A percentile compares a stretch with the other conserved stretches of the same genome.
Evolutionary conservation across 2,329 filamentous ascomycete genomes (phyloP).

Genomic region (Cadophora sp.): DNA sequence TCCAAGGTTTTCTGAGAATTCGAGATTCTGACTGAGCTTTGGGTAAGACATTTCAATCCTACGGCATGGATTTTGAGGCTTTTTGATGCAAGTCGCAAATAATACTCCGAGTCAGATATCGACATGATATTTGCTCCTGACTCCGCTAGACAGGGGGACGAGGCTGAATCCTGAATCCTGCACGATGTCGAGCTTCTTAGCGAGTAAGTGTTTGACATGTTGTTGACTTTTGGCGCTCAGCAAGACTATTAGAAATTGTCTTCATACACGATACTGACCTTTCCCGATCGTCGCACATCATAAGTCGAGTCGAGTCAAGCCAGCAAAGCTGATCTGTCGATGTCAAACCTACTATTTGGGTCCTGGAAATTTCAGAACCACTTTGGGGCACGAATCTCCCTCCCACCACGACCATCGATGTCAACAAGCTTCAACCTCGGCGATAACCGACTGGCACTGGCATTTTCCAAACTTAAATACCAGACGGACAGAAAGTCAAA

Average conservation of each 20-base stretch:
- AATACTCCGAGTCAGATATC: conserved; percentile 5
- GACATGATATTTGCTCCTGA: conserved; percentile 2
- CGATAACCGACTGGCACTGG: neutral
- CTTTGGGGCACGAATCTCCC: neutral
- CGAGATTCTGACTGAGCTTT: neutral
- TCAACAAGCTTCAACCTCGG: neutral
- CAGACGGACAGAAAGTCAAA: neutral
- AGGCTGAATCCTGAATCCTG: neutral
- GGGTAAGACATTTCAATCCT: conserved; percentile 7
- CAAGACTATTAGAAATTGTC: neutral
- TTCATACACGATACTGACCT: neutral
- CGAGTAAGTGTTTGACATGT: neutral
- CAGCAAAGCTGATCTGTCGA: no score
- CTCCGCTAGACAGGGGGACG: neutral
- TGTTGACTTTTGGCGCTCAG: neutral
- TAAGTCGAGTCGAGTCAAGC: neutral
- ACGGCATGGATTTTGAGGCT: neutral
- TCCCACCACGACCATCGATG: neutral
- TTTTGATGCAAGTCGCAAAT: conserved; percentile 1
- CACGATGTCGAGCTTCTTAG: neutral
- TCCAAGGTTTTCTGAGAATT: neutral
- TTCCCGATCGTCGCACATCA: neutral
- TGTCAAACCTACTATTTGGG: no score
- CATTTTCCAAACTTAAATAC: neutral
- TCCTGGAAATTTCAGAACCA: no score